Conservation (phyloP, 768 basidiomycete genomes). For the Agrocybe pediades region DNA sequence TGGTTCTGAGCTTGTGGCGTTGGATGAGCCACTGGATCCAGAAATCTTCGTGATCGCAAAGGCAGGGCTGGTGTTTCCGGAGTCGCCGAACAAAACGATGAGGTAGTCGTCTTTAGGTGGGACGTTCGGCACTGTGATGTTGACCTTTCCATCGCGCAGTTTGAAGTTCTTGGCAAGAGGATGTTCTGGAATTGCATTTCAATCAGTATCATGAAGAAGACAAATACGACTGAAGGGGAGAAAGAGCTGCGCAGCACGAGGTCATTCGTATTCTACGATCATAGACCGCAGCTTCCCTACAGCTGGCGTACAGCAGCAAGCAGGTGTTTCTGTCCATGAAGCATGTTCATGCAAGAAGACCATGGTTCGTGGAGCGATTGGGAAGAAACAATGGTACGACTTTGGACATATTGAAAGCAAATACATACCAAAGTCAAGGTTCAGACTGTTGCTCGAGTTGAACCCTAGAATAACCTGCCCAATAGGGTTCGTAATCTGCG, state of each 20-base stretch:
- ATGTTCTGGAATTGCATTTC: slow-evolving; percentile 42
- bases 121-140: slow-evolving; percentile 55
- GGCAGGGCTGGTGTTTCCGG: slow-evolving; percentile 58
- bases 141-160: slow-evolving; percentile 48
- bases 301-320: too few species aligned
- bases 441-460: slow-evolving; percentile 45
- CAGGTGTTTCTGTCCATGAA: too few species aligned
- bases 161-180: slow-evolving; percentile 62
- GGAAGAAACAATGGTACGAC: not conserved
- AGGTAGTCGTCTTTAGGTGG: slow-evolving; percentile 50
- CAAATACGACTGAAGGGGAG: too few species aligned
- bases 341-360: not conserved
- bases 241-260: not conserved
- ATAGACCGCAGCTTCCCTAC: not conserved
- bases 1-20: not conserved
- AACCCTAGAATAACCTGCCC: slow-evolving; percentile 57
- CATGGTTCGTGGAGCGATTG: not conserved
- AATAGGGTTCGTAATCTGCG: slow-evolving; percentile 46
- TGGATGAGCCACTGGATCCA: slow-evolving; percentile 19
- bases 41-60: slow-evolving; percentile 63
- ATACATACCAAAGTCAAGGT: slow-evolving; percentile 53
- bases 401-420: not conserved
- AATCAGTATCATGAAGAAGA: slow-evolving; percentile 10
- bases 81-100: slow-evolving; percentile 66
- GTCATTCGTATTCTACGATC: slow-evolving; percentile 2